A percentile compares a stretch with the other conserved stretches of the same genome.
These are phyloP conservation scores for Cutaneotrichosporon cyanovorans DNA, from an alignment of 1,284 basidiomycete genomes.

Conservation along the genomic window DNA sequence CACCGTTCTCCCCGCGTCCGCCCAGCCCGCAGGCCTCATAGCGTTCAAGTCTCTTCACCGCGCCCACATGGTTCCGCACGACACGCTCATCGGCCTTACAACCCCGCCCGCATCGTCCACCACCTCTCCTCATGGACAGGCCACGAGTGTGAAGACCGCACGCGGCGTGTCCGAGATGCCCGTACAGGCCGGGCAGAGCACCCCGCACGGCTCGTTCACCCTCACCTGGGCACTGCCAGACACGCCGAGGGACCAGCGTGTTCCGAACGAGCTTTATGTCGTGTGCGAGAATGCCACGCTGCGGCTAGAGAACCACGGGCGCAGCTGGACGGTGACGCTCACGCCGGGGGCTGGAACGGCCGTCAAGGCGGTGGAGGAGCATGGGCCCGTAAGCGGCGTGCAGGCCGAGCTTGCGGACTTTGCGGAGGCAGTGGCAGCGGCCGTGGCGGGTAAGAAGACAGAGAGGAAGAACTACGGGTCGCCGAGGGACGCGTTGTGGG, in stretches of 20 bases:
- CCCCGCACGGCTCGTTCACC: conserved; percentile 32
- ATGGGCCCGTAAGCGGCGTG: conserved; percentile 54
- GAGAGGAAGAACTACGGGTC: conserved; percentile 27
- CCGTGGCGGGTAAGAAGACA: conserved; percentile 31
- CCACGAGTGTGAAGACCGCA: conserved; percentile 6
- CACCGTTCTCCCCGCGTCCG: conserved; percentile 22
- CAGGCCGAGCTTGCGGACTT: conserved; percentile 57
- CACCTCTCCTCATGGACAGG: conserved; percentile 52
- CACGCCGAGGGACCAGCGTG: conserved; percentile 13
- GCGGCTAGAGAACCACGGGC: conserved; percentile 43
- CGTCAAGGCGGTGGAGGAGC: conserved; percentile 48
- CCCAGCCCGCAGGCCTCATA: conserved; percentile 52
- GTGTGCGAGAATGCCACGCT: conserved; percentile 43
- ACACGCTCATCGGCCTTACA: conserved; percentile 56
- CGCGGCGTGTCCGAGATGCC: conserved; percentile 18
- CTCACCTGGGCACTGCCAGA: conserved; percentile 35
- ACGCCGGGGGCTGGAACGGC: conserved; percentile 44
- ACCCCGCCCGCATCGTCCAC: conserved; percentile 53
- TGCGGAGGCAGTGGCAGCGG: conserved; percentile 52
- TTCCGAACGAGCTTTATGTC: conserved; percentile 26
- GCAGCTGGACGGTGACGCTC: conserved; percentile 55
- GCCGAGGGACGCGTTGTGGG: conserved; percentile 53
- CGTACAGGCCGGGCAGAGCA: conserved; percentile 25
- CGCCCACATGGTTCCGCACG: conserved; percentile 62
- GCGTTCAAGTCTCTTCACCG: conserved; percentile 62